Evolutionary conservation across 2,329 filamentous ascomycete species (phyloP).

Genomic region (Colletotrichum truncatum): DNA sequence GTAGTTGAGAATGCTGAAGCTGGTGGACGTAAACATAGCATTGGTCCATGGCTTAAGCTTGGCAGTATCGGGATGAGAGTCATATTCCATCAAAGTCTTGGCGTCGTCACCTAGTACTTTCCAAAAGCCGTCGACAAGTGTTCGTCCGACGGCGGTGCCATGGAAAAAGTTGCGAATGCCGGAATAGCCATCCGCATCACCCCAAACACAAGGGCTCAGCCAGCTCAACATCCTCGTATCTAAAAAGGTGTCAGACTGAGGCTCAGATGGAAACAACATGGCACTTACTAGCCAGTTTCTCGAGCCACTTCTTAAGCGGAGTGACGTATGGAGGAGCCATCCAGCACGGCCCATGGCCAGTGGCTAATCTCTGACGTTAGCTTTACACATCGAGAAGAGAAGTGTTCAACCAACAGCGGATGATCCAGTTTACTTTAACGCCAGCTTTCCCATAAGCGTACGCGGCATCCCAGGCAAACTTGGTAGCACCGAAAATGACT

Average conservation of each 20-base stretch:
- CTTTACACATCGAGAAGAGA: no score
- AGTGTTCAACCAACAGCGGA: conserved; percentile 51
- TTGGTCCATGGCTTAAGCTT: conserved; percentile 65
- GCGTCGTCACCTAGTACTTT: conserved; percentile 64
- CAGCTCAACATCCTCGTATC: conserved; percentile 74
- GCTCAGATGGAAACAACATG: not conserved
- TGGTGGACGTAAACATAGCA: conserved; percentile 61
- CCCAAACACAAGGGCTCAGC: conserved; percentile 81
- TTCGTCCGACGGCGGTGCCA: conserved; percentile 63
- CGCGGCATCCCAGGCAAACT: conserved; percentile 72
- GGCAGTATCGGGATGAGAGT: conserved; percentile 59
- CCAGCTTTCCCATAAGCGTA: conserved; percentile 67
- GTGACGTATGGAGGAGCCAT: conserved; percentile 70
- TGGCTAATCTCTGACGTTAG: conserved; percentile 35
- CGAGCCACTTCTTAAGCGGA: conserved; percentile 71
- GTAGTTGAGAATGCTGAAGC: conserved; percentile 69
- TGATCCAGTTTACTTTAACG: conserved; percentile 67
- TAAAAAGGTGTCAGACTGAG: conserved; percentile 24
- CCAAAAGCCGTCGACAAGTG: conserved; percentile 67
- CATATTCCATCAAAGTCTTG: conserved; percentile 60
- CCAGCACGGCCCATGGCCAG: conserved; percentile 67
- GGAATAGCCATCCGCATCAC: conserved; percentile 67
- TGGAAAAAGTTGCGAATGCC: conserved; percentile 65
- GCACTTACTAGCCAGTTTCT: conserved; percentile 67
- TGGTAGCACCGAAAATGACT: conserved; percentile 70